Percentiles rank a stretch among this genome's conserved stretches.
phyloP scores from a whole-genome alignment of 2,329 filamentous ascomycete species.

The Tolypocladium sp. region DNA sequence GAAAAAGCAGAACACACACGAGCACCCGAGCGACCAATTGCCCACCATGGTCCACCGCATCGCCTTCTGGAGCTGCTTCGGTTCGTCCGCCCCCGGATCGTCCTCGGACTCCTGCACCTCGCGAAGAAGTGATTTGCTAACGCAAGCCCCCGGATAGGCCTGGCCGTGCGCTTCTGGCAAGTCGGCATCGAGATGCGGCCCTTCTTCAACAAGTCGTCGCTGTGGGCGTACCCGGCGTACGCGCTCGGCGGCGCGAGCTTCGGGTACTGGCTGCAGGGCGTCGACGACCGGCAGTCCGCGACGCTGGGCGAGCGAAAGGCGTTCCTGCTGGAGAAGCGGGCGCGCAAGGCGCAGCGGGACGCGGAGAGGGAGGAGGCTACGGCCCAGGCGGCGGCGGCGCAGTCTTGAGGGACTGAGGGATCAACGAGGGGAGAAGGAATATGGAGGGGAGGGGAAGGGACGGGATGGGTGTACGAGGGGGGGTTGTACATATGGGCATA shows the following conservation, averaged over 20 bases:
- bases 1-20: conserved; percentile 4
- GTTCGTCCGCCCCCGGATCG: conserved; percentile 42
- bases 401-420: background rate
- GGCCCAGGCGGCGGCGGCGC: background rate
- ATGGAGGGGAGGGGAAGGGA: background rate
- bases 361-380: conserved; percentile 1
- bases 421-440: background rate
- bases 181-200: conserved; percentile 98
- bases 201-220: conserved; percentile 72
- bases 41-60: conserved; percentile 52
- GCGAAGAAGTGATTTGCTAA: background rate
- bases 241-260: conserved; percentile 80
- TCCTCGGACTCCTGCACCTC: background rate
- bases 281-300: conserved; percentile 73
- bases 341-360: conserved; percentile 45
- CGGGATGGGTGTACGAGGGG: background rate
- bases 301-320: conserved; percentile 73
- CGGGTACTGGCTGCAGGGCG: conserved; percentile 92
- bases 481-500: conserved; percentile 4
- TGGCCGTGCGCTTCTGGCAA: conserved; percentile 90
- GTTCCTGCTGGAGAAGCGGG: conserved; percentile 79
- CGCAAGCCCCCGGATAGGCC: conserved; percentile 45
- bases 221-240: conserved; percentile 91
- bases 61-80: conserved; percentile 85
- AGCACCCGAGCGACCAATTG: conserved; percentile 15